Base-by-base conservation (phyloP, 208 protist species). In the Trypanosoma congolense region DNA sequence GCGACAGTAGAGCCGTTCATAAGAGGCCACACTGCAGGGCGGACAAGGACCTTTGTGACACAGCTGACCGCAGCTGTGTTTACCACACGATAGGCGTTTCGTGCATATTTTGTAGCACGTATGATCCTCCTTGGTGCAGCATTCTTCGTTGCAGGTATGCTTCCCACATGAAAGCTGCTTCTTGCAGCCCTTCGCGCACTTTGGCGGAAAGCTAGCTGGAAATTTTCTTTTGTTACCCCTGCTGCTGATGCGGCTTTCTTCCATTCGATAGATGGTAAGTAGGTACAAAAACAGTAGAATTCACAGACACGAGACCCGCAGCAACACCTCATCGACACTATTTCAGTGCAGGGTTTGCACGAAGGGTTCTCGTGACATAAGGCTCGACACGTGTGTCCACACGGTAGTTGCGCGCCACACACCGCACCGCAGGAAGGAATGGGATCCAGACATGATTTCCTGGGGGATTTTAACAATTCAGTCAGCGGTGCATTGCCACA, bases 1-100 rank as follows among this genome's bases (percentile, higher is more conserved):
- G 24, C 77, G 65, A 72, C 92, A 97, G 56, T 81, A 89, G 35
- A 96, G 70, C 2, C 81, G 77, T 47, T 93, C 75, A 65, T 90
- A 96, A 18, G 70, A 77, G 33, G 62, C 67, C 18, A 80, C 47
- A 25, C 50, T 36, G 66, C 92, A 97, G 19, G 80, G 77, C 2
- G 62, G 65, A 55, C 92, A 97, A 1, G 59, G 44, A 0, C 87
- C 87, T n/a, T 56, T 58, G 61, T 97, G 92, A 61, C 92, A 97
- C 3, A 90, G 69, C 54, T 75, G 67, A 22, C 75, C 77, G 49
- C 92, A 97, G 48, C 62, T 53, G 50, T 97, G 92, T 28, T 21
- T 51, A 1, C 88, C 87, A 60, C 92, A 97, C 1, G 65, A 10
- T 2, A 95, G 73, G 49, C 83, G 80, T 61, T 87, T 87, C n/a